Evolutionary conservation across 2,329 filamentous ascomycete species (phyloP), one percentile per base, ranked within the genome.

Genomic region (Verticillium nonalfalfae): DNA sequence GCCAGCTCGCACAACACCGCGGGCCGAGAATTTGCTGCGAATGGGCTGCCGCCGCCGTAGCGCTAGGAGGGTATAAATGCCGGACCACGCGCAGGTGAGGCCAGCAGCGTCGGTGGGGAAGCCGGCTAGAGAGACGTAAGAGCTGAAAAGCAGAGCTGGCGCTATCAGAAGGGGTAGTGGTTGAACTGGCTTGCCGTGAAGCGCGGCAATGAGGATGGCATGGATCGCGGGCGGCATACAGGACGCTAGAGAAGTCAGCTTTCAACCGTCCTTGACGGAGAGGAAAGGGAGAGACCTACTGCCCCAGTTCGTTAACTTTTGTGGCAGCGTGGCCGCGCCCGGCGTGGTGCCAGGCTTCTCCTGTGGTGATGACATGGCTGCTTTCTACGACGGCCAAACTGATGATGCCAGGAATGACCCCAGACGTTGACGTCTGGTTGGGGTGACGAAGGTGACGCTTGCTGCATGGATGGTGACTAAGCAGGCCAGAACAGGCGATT

Each of bases 81-180:
- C 84, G 55, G 81, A 84, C 74, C 81, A 82, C 15, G 84, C 82
- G 59, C 81, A 81, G 0, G 81, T 78, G 61, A 86, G 73, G 58
- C 82, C 84, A 2, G 83, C 84, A 61, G 78, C 78, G 69, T 84
- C 83, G 59, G 81, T 83, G 63, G 79, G 79, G 74, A 82, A 85
- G 62, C 84, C 84, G 21, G 83, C 81, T 7, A 87, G 78, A 71
- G 85, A 85, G 68, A 85, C 78, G 73, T 86, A 87, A 69, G 78
- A 81, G 60, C 79, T 76, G 73, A 86, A 84, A 61, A 85, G 72
- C 36, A 86, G 78, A 33, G 82, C 75, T 31, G 81, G 80, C n/a
- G 76, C 72, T 68, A 81, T 79, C 58, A 77, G 67, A 68, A 85
- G 76, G 39, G 83, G 81, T 3, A 84, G 72, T 13, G 75, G 66